Percentiles rank a stretch among this genome's conserved stretches.
These are phyloP conservation scores for Gaillardinia entomophila DNA, from an alignment of 805 yeast genomes.

Conservation along the genomic window DNA sequence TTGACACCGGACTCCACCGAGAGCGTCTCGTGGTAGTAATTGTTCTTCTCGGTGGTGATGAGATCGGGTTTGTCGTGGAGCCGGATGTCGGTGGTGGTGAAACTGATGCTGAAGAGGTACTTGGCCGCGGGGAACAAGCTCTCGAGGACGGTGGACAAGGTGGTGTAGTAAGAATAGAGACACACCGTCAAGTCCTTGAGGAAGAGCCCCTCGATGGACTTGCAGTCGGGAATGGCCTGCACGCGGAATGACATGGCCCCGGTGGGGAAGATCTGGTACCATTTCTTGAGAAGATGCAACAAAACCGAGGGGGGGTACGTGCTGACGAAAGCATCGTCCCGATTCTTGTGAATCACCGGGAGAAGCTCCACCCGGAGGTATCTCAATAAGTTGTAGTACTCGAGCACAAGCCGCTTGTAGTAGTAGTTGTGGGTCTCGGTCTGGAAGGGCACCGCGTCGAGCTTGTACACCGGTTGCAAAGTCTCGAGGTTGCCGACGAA, in stretches of 20 bases:
- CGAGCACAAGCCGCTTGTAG: constrained; percentile 3
- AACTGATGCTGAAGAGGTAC: constrained; percentile 17
- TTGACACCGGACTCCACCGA: not conserved
- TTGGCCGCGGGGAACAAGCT: constrained; percentile 15
- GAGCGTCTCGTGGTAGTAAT: constrained; percentile 3
- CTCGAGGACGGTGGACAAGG: constrained; percentile 16
- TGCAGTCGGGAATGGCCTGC: not conserved
- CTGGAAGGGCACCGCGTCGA: not conserved
- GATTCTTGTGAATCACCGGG: constrained; percentile 8
- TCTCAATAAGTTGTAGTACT: constrained; percentile 9
- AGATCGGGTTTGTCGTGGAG: constrained; percentile 6
- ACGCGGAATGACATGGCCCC: constrained; percentile 6
- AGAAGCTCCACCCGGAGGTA: constrained; percentile 11
- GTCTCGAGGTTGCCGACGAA: constrained; percentile 1
- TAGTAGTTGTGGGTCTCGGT: not conserved
- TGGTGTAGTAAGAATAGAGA: constrained; percentile 15
- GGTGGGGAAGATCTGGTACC: constrained; percentile 16
- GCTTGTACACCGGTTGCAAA: not conserved
- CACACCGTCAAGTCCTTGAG: constrained; percentile 12
- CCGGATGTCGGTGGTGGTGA: constrained; percentile 9
- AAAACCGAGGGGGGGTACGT: constrained; percentile 13
- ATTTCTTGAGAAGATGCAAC: constrained; percentile 12
- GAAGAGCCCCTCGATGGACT: not conserved
- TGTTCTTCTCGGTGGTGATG: constrained; percentile 3
- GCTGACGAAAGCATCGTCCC: constrained; percentile 11